These are phyloP conservation scores for Phytophthora hybrid DNA, from an alignment of 352 stramenopile species.

Conservation along the genomic window DNA sequence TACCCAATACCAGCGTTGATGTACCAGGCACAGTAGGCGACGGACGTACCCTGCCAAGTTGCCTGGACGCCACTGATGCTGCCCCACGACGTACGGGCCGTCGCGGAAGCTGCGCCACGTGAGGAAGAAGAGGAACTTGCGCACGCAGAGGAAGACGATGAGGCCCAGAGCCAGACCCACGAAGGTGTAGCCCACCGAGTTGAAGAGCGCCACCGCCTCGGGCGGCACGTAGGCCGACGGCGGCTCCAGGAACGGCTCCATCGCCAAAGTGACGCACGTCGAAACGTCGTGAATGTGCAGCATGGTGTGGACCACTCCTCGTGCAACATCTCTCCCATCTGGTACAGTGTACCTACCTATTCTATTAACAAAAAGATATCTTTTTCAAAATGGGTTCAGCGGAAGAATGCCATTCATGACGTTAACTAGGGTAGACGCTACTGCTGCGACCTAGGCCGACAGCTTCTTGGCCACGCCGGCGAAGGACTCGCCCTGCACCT, in stretches of 20 bases:
- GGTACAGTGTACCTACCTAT: not conserved
- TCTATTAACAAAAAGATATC: too few relatives aligned
- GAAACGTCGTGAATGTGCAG: not conserved
- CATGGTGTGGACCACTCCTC: not conserved
- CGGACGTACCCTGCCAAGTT: slow-evolving; percentile 73
- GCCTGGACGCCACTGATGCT: slow-evolving; percentile 80
- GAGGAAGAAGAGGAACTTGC: slow-evolving; percentile 72
- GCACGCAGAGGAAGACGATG: slow-evolving; percentile 66
- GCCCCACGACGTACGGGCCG: slow-evolving; percentile 69
- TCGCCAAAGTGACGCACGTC: slow-evolving; percentile 35
- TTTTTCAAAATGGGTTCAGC: slow-evolving; percentile 21
- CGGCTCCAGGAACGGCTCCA: slow-evolving; percentile 54
- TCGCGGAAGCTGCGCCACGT: slow-evolving; percentile 86
- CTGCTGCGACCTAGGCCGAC: slow-evolving; percentile 29
- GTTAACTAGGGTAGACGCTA: not conserved
- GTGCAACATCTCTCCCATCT: slow-evolving; percentile 19
- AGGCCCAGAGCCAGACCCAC: slow-evolving; percentile 53
- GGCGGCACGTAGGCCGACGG: slow-evolving; percentile 57
- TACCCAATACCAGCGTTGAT: not conserved
- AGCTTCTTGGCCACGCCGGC: slow-evolving; percentile 87
- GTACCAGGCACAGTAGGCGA: not conserved
- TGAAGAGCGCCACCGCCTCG: slow-evolving; percentile 67
- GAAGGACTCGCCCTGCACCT: slow-evolving; percentile 88
- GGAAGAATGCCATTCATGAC: not conserved
- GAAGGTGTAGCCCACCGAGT: slow-evolving; percentile 64